Evolutionary conservation across 2,329 filamentous ascomycete species (phyloP).

Genomic region (Pleurostoma richardsiae): DNA sequence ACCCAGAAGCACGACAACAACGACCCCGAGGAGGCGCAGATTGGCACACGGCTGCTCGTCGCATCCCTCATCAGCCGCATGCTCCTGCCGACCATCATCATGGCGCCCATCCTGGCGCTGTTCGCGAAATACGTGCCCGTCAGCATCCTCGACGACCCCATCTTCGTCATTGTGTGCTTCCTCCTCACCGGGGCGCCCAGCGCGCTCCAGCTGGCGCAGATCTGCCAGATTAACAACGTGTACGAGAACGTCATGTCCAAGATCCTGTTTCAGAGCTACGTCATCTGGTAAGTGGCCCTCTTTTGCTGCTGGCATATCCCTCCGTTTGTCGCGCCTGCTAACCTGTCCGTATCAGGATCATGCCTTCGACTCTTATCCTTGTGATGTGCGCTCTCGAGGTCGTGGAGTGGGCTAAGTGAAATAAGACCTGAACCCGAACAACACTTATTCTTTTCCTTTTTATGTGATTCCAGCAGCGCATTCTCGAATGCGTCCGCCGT

Average conservation of each 20-base stretch:
- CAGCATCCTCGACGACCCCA: slow-evolving; percentile 93
- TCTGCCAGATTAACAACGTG: slow-evolving; percentile 96
- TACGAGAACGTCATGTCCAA: slow-evolving; percentile 93
- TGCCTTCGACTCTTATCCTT: slow-evolving; percentile 85
- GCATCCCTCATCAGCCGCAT: slow-evolving; percentile 86
- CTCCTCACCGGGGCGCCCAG: slow-evolving; percentile 90
- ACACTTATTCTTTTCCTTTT: no score
- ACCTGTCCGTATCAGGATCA: slow-evolving; percentile 56
- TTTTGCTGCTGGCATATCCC: no score
- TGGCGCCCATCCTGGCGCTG: slow-evolving; percentile 84
- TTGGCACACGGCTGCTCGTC: slow-evolving; percentile 72
- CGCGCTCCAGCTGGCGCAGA: slow-evolving; percentile 91
- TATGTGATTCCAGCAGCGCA: no score
- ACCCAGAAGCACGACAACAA: slow-evolving; percentile 66
- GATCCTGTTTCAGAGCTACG: slow-evolving; percentile 92
- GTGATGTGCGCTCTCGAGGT: slow-evolving; percentile 91
- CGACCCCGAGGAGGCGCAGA: slow-evolving; percentile 65
- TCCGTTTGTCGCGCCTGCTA: slow-evolving; percentile 11
- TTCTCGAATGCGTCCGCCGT: no score
- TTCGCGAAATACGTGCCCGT: slow-evolving; percentile 87
- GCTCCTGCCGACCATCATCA: slow-evolving; percentile 84
- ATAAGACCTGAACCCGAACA: no score
- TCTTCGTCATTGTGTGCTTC: slow-evolving; percentile 98
- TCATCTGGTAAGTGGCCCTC: slow-evolving; percentile 67
- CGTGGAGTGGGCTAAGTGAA: slow-evolving; percentile 70